Conservation (phyloP, 768 basidiomycete species). For the Terana coerulea region DNA sequence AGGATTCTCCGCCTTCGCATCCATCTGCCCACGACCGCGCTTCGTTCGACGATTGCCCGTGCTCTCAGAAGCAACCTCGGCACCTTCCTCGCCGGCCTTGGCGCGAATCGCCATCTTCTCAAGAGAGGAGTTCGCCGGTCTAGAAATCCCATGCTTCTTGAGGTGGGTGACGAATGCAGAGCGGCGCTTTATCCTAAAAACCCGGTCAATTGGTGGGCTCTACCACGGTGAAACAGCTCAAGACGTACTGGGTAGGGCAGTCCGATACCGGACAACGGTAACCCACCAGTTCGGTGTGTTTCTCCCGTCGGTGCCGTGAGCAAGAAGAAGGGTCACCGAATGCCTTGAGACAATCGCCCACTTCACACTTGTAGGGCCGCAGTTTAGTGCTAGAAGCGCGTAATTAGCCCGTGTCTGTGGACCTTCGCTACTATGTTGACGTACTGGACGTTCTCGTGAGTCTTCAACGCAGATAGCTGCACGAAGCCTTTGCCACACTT, state of each 20-base stretch:
- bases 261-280: slow-evolving; percentile 13
- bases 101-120: too few species aligned
- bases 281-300: slow-evolving; percentile 32
- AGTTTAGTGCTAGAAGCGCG: slow-evolving; percentile 18
- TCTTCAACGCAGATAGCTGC: slow-evolving; percentile 58
- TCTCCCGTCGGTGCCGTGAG: slow-evolving; percentile 61
- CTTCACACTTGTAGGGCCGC: slow-evolving; percentile 51
- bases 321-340: slow-evolving; percentile 74
- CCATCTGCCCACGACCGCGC: too few species aligned
- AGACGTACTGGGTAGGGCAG: slow-evolving; percentile 6
- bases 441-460: slow-evolving; percentile 66
- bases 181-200: too few species aligned
- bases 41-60: too few species aligned
- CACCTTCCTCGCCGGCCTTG: too few species aligned
- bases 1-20: too few species aligned
- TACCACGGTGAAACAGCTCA: background rate
- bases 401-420: background rate
- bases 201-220: too few species aligned
- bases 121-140: too few species aligned
- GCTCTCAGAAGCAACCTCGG: too few species aligned
- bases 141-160: too few species aligned
- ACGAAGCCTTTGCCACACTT: slow-evolving; percentile 53
- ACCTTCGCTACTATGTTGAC: slow-evolving; percentile 19
- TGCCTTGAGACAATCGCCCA: slow-evolving; percentile 39
- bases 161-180: too few species aligned